These are phyloP conservation scores for Nigrospora sphaerica DNA, from an alignment of 2,329 filamentous ascomycete species.

Conservation along the genomic window DNA sequence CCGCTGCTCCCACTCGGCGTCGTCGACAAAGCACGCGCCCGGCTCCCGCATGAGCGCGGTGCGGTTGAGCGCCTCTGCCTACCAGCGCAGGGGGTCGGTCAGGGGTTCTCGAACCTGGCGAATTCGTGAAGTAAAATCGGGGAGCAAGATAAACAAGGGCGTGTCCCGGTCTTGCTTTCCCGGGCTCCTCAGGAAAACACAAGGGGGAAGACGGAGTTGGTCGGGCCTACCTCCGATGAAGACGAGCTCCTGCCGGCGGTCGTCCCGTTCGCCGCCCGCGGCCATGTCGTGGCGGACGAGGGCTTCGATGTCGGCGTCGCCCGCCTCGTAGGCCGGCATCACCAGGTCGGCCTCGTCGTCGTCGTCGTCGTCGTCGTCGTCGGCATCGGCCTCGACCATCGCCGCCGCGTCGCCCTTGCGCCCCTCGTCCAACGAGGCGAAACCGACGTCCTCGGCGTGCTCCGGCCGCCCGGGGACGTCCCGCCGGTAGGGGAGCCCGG, in stretches of 20 bases:
- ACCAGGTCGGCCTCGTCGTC: slow-evolving; percentile 16
- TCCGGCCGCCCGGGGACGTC: slow-evolving; percentile 4
- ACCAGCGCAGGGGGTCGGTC: too few relatives aligned
- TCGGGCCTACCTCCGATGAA: slow-evolving; percentile 56
- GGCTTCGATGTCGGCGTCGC: slow-evolving; percentile 38
- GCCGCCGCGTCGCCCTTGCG: slow-evolving; percentile 15
- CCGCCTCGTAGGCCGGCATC: slow-evolving; percentile 34
- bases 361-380: slow-evolving; percentile 10
- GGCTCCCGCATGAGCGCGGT: slow-evolving; percentile 36
- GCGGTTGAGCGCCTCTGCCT: slow-evolving; percentile 46
- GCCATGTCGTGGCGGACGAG: slow-evolving; percentile 42
- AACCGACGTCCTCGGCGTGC: neutral
- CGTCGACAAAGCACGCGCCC: slow-evolving; percentile 55
- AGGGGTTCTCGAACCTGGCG: too few relatives aligned
- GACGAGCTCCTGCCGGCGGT: slow-evolving; percentile 64
- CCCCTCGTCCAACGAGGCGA: slow-evolving; percentile 5
- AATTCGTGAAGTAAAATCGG: too few relatives aligned
- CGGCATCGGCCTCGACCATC: slow-evolving; percentile 12
- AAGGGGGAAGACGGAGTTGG: too few relatives aligned
- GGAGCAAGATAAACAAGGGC: too few relatives aligned
- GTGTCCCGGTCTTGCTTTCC: too few relatives aligned
- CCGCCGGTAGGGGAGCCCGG: neutral
- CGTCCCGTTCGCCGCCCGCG: slow-evolving; percentile 57
- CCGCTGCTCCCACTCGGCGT: slow-evolving; percentile 45
- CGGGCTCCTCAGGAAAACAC: too few relatives aligned